Evolutionary conservation across 2,329 filamentous ascomycete genomes (phyloP).

Genomic region (Talaromyces amestolkiae): DNA sequence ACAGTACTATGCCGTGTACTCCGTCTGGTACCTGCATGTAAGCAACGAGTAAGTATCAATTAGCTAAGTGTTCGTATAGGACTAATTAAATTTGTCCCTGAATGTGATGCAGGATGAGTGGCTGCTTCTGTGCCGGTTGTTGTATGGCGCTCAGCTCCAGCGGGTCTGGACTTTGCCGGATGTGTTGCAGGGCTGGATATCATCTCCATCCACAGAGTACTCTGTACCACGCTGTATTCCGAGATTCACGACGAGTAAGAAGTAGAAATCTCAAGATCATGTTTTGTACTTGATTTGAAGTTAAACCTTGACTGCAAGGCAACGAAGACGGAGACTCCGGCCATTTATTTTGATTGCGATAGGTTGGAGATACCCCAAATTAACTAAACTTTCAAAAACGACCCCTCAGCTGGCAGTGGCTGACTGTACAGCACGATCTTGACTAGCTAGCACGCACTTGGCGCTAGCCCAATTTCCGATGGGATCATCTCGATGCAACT

Average conservation of each 20-base stretch:
- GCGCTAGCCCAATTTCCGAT: constrained; percentile 5
- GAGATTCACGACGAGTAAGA: neutral
- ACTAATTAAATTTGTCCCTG: neutral
- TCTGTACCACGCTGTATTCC: no score
- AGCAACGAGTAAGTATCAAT: neutral
- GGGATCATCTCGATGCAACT: neutral
- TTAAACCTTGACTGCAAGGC: neutral
- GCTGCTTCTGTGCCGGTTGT: neutral
- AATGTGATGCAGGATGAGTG: neutral
- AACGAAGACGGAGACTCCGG: neutral
- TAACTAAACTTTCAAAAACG: neutral
- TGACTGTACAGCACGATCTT: constrained; percentile 7
- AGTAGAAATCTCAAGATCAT: neutral
- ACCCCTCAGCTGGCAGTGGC: constrained; percentile 14
- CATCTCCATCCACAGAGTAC: no score
- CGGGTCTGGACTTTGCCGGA: neutral
- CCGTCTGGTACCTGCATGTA: neutral
- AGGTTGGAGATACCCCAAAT: constrained; percentile 11
- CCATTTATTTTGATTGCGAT: neutral
- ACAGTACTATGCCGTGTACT: neutral
- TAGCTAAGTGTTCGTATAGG: neutral
- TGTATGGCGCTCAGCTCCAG: neutral
- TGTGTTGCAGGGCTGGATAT: neutral
- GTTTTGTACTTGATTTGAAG: neutral
- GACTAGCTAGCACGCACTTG: neutral